Conservation (phyloP, 192 early-diverging fungal species). For the Coemansia sp. region DNA sequence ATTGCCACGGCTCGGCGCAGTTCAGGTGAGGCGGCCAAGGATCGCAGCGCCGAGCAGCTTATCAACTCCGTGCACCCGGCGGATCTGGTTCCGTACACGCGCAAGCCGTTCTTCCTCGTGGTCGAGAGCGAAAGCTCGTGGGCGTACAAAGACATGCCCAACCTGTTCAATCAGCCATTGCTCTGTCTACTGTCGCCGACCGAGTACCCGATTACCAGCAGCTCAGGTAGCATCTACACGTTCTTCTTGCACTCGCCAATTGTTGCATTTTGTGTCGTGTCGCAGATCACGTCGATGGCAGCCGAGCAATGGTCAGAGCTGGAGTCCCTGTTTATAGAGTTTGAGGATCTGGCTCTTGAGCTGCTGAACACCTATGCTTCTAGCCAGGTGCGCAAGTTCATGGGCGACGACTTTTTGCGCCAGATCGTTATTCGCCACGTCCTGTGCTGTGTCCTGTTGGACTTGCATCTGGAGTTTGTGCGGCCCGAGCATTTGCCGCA, state of each 20-base stretch:
- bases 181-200: conserved; percentile 89
- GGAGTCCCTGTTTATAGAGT: conserved; percentile 23
- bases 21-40: conserved; percentile 30
- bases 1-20: conserved; percentile 50
- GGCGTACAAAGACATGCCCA: conserved; percentile 86
- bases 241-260: conserved; percentile 91
- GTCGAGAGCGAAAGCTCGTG: conserved; percentile 89
- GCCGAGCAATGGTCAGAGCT: conserved; percentile 28
- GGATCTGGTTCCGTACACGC: conserved; percentile 92
- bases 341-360: conserved; percentile 33
- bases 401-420: conserved; percentile 91
- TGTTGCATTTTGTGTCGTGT: conserved; percentile 80
- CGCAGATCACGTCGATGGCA: conserved; percentile 30
- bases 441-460: conserved; percentile 69
- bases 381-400: conserved; percentile 64
- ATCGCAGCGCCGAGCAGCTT: conserved; percentile 48
- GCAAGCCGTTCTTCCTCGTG: conserved; percentile 93
- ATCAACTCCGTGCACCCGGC: conserved; percentile 84
- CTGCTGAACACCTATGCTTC: conserved; percentile 14
- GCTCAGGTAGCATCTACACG: conserved; percentile 90
- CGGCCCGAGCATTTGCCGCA: conserved; percentile 32
- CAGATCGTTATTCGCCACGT: conserved; percentile 89
- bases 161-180: conserved; percentile 85
- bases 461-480: conserved; percentile 59
- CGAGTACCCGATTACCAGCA: conserved; percentile 73